phyloP scores from a whole-genome alignment of 1,284 basidiomycete species.

The Ustilago tritici region DNA sequence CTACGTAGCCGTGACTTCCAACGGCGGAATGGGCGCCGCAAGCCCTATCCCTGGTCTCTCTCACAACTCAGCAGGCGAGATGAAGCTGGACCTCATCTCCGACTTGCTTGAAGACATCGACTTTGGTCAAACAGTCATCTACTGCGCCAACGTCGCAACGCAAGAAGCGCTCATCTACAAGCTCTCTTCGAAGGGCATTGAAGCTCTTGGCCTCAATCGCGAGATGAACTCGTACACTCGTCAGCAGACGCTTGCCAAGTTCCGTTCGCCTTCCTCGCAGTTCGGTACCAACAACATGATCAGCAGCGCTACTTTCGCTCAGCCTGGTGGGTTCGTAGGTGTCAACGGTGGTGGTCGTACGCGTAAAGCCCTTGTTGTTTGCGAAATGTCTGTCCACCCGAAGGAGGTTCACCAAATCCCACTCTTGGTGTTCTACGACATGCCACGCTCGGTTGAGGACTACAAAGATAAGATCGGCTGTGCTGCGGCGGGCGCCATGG shows the following conservation, averaged over 20 bases:
- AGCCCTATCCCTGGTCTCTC: conserved; percentile 82
- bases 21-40: conserved; percentile 82
- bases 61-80: conserved; percentile 87
- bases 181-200: conserved; percentile 83
- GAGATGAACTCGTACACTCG: conserved; percentile 87
- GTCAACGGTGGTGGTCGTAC: conserved; percentile 32
- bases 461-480: conserved; percentile 81
- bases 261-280: conserved; percentile 73
- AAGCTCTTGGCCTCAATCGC: conserved; percentile 80
- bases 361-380: conserved; percentile 81
- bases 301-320: conserved; percentile 71
- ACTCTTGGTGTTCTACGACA: conserved; percentile 82
- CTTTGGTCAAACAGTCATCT: conserved; percentile 62
- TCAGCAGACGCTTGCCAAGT: conserved; percentile 82
- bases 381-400: conserved; percentile 88
- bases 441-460: conserved; percentile 94
- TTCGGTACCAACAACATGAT: conserved; percentile 42
- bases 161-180: conserved; percentile 75
- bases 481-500: conserved; percentile 82
- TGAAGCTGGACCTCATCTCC: conserved; percentile 94
- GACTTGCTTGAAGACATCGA: conserved; percentile 93
- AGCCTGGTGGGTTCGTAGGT: conserved; percentile 75
- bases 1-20: conserved; percentile 69
- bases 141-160: conserved; percentile 63
- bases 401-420: conserved; percentile 89